Conservation (phyloP, 805 yeast species). For the Blastobotrys americana region DNA sequence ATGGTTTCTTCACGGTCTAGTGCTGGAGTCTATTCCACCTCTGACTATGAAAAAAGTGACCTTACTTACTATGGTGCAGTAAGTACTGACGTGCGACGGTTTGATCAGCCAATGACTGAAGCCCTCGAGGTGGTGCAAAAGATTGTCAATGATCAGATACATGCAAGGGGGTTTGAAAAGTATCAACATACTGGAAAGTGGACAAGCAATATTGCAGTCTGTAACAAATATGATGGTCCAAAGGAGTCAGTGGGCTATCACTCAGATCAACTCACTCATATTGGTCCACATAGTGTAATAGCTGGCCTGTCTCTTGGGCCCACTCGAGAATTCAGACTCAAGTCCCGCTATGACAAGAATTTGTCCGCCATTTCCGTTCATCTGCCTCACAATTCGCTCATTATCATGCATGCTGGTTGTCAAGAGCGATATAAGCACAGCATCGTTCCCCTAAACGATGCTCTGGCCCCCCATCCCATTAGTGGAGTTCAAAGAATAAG, state of each 20-base stretch:
- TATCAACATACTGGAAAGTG: slow-evolving; percentile 40
- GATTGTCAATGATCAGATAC: slow-evolving; percentile 34
- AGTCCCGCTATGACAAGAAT: slow-evolving; percentile 28
- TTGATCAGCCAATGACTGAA: slow-evolving; percentile 35
- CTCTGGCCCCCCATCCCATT: slow-evolving; percentile 40
- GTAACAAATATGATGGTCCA: slow-evolving; percentile 47
- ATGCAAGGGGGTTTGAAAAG: slow-evolving; percentile 29
- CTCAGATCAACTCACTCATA: slow-evolving; percentile 61
- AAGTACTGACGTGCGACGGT: slow-evolving; percentile 28
- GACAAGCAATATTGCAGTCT: slow-evolving; percentile 48
- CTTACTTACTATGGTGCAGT: slow-evolving; percentile 36
- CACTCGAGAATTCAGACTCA: slow-evolving; percentile 57
- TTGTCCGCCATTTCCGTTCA: slow-evolving; percentile 44
- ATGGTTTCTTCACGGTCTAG: slow-evolving; percentile 53
- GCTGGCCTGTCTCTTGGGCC: slow-evolving; percentile 66
- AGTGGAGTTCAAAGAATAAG: slow-evolving; percentile 51
- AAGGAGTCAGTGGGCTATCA: slow-evolving; percentile 61
- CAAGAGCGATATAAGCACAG: slow-evolving; percentile 71
- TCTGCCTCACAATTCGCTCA: slow-evolving; percentile 61
- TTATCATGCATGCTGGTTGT: slow-evolving; percentile 72
- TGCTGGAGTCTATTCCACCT: slow-evolving; percentile 34
- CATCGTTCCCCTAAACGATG: slow-evolving; percentile 40
- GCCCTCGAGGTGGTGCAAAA: slow-evolving; percentile 38
- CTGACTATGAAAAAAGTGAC: slow-evolving; percentile 18
- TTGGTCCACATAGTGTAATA: slow-evolving; percentile 66